These are phyloP conservation scores for Wickerhamiella pararugosa DNA, from an alignment of 1,139 yeast genomes.

Conservation along the genomic window DNA sequence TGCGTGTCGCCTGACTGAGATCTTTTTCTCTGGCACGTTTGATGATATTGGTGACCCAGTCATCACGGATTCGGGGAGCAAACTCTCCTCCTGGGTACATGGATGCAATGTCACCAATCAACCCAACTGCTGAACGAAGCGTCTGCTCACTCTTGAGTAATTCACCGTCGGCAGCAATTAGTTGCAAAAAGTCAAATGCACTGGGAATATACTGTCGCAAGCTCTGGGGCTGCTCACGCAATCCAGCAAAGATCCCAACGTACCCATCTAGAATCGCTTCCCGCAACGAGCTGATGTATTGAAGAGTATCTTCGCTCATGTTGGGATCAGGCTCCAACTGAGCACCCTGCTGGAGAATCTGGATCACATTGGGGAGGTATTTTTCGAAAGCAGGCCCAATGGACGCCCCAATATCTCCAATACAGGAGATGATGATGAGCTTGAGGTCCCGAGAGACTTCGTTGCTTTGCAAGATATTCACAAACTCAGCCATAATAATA, in stretches of 20 bases:
- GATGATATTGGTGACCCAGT: constrained; percentile 68
- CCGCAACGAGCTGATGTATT: constrained; percentile 54
- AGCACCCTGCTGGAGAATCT: constrained; percentile 46
- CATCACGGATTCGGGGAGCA: constrained; percentile 46
- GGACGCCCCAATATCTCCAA: constrained; percentile 89
- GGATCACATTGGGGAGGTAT: constrained; percentile 68
- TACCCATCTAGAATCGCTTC: constrained; percentile 89
- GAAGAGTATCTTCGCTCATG: constrained; percentile 56
- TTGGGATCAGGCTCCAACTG: constrained; percentile 35
- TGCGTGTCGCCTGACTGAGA: constrained; percentile 54
- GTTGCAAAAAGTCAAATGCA: constrained; percentile 54
- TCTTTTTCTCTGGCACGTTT: constrained; percentile 54
- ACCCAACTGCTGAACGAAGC: constrained; percentile 68
- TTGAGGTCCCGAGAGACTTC: constrained; percentile 64
- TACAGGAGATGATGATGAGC: constrained; percentile 83
- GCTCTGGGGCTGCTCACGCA: constrained; percentile 52
- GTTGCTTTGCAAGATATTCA: constrained; percentile 49
- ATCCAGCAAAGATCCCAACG: constrained; percentile 87
- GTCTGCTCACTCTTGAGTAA: constrained; percentile 48
- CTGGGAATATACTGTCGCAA: constrained; percentile 51
- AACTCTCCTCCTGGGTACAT: constrained; percentile 70
- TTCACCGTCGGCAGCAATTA: constrained; percentile 44
- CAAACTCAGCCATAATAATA: constrained; percentile 69
- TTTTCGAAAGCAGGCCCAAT: constrained; percentile 63
- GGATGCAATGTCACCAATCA: constrained; percentile 82